These are phyloP conservation scores for Acacia melanoxylon DNA, from an alignment of 306 rosid genomes.

Conservation along the genomic window DNA sequence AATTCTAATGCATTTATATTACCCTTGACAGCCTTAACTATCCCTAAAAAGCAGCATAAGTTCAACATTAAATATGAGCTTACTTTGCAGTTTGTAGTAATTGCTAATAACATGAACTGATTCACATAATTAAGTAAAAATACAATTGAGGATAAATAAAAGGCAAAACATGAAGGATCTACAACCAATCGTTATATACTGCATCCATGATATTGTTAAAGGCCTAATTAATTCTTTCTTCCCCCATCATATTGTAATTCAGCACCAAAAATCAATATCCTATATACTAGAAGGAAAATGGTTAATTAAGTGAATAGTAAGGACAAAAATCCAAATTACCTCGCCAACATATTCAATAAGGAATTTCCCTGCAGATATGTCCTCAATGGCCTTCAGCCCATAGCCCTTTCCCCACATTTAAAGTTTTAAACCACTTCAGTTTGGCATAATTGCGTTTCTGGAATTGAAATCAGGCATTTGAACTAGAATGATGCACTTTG, in stretches of 20 bases:
- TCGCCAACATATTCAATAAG: conserved; percentile 99
- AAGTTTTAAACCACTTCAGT: conserved; percentile 77
- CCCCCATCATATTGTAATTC: neutral
- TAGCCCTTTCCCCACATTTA: conserved; percentile 93
- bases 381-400: conserved; percentile 76
- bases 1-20: conserved; percentile 9
- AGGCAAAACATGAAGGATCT: neutral
- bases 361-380: conserved; percentile 69
- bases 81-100: neutral
- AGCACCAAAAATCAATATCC: conserved; percentile 14
- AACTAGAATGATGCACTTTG: conserved; percentile 34
- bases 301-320: neutral
- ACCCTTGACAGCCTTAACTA: neutral
- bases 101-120: neutral
- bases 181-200: conserved; percentile 23
- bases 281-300: conserved; percentile 5
- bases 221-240: conserved; percentile 17
- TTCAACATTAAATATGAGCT: conserved; percentile 1
- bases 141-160: conserved; percentile 9
- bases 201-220: conserved; percentile 16
- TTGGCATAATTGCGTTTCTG: conserved; percentile 85
- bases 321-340: conserved; percentile 49
- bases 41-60: conserved; percentile 16
- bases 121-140: conserved; percentile 10
- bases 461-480: conserved; percentile 64